These are phyloP conservation scores for Pythium phragmiticola DNA, from an alignment of 352 stramenopile genomes.

Conservation along the genomic window DNA sequence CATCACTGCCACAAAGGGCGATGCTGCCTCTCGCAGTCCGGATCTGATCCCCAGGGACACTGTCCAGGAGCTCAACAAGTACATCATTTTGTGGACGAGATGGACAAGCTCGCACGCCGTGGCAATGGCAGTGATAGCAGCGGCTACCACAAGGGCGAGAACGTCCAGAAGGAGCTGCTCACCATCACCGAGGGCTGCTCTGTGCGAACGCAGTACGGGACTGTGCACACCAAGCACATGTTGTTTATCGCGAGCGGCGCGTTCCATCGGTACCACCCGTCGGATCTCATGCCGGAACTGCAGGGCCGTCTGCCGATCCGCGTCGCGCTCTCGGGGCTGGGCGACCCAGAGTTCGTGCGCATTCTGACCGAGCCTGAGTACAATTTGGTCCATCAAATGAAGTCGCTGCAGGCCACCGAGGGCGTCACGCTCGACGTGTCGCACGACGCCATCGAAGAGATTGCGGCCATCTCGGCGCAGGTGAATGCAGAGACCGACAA, in stretches of 20 bases:
- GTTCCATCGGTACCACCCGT: conserved; percentile 97
- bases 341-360: conserved; percentile 96
- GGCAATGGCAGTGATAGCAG: conserved; percentile 44
- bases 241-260: conserved; percentile 96
- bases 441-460: conserved; percentile 96
- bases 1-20: neutral
- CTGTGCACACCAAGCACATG: conserved; percentile 99
- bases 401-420: conserved; percentile 96
- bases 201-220: conserved; percentile 90
- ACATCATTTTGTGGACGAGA: conserved; percentile 99
- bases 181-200: conserved; percentile 97
- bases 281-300: conserved; percentile 97
- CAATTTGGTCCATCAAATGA: conserved; percentile 96
- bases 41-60: conserved; percentile 90
- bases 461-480: conserved; percentile 93
- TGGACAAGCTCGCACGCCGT: conserved; percentile 97
- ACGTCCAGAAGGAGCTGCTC: conserved; percentile 98
- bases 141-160: conserved; percentile 91
- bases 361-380: conserved; percentile 96
- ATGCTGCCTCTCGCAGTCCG: neutral
- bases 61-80: conserved; percentile 92
- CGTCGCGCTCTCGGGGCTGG: conserved; percentile 95
- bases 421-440: conserved; percentile 94
- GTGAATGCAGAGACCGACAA: conserved; percentile 97
- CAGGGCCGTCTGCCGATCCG: conserved; percentile 98